These are phyloP conservation scores for Tulasnella sp. DNA, from an alignment of 768 basidiomycete genomes.

Conservation along the genomic window DNA sequence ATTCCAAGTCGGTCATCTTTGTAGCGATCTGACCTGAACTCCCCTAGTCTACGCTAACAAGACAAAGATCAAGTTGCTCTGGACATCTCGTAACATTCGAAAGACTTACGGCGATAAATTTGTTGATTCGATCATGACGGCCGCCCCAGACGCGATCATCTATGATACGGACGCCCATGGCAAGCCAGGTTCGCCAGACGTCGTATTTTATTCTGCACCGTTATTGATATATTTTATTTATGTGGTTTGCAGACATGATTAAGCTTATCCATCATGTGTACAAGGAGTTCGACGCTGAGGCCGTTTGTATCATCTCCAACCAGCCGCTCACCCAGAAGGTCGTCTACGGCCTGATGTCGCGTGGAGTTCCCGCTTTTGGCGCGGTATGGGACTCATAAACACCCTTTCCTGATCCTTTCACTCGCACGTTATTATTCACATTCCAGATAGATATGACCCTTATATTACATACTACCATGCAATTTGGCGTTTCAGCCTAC, in stretches of 20 bases:
- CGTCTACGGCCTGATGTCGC: constrained; percentile 16
- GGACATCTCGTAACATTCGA: constrained; percentile 51
- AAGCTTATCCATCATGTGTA: constrained; percentile 12
- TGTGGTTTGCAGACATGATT: constrained; percentile 6
- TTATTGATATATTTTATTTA: background rate
- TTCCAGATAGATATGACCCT: too few relatives aligned
- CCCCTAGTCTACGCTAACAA: constrained; percentile 1
- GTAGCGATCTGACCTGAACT: background rate
- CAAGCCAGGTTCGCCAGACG: constrained; percentile 4
- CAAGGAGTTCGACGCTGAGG: constrained; percentile 19
- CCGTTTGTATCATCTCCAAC: constrained; percentile 17
- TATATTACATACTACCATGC: too few relatives aligned
- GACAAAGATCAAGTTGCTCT: constrained; percentile 31
- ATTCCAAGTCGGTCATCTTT: background rate
- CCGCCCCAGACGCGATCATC: constrained; percentile 21
- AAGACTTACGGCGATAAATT: constrained; percentile 53
- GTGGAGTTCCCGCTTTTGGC: constrained; percentile 15
- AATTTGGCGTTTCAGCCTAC: too few relatives aligned
- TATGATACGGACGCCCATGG: constrained; percentile 18
- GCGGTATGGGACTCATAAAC: constrained; percentile 14
- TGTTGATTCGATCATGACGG: constrained; percentile 44
- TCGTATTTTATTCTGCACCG: background rate
- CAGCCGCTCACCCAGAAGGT: constrained; percentile 17
- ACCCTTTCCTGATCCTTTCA: background rate
- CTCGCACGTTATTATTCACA: too few relatives aligned